Conservation (phyloP, 2,329 filamentous ascomycete genomes). For the Sclerotinia subarctica region DNA sequence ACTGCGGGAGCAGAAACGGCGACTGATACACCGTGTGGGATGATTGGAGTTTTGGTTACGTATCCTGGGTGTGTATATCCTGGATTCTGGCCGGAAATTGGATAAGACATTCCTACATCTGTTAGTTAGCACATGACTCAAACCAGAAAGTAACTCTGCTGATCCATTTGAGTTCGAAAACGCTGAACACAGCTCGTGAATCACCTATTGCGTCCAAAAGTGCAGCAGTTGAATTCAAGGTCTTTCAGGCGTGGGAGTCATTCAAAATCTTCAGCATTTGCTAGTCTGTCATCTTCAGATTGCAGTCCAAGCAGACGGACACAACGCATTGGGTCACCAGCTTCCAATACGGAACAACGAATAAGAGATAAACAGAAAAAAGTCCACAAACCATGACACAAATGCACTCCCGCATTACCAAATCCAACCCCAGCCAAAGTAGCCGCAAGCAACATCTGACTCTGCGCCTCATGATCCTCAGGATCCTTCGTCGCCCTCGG, state of each 20-base stretch:
- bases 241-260: neutral
- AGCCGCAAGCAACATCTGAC: slow-evolving; percentile 90
- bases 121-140: slow-evolving; percentile 20
- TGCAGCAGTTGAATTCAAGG: neutral
- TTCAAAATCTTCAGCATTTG: neutral
- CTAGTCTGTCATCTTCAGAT: too few species aligned
- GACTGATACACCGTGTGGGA: slow-evolving; percentile 93
- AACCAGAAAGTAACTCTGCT: neutral
- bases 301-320: neutral
- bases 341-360: neutral
- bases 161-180: neutral
- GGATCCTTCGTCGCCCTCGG: slow-evolving; percentile 83
- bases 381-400: slow-evolving; percentile 56
- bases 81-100: slow-evolving; percentile 92
- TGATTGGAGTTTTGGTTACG: slow-evolving; percentile 69
- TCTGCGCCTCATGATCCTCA: slow-evolving; percentile 88
- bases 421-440: slow-evolving; percentile 95
- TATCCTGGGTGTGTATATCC: slow-evolving; percentile 90
- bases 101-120: slow-evolving; percentile 81
- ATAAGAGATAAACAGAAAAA: neutral
- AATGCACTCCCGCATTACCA: slow-evolving; percentile 93
- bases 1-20: slow-evolving; percentile 91
- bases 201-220: neutral
- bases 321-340: neutral
- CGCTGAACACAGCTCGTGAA: too few species aligned